Evolutionary conservation across 441 rosid species (phyloP).

Genomic region (Pelargonium cotyledonis): DNA sequence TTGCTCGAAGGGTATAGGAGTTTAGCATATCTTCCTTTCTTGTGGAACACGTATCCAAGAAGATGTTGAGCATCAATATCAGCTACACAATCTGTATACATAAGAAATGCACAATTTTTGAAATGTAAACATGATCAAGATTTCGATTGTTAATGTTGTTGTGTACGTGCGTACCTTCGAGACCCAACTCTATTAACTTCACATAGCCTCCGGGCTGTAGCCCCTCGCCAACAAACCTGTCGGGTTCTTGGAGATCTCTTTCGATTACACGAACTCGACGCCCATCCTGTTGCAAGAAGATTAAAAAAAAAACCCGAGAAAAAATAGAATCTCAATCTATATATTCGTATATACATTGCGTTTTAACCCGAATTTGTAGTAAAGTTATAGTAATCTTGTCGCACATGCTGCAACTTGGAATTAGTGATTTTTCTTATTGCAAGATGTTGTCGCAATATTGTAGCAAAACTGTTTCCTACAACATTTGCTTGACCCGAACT

Average conservation of each 20-base stretch:
- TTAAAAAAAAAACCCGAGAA: too few species aligned
- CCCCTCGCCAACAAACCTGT: slow-evolving; percentile 1
- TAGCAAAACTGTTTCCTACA: too few species aligned
- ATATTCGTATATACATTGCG: too few species aligned
- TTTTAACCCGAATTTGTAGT: too few species aligned
- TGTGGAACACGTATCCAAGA: slow-evolving; percentile 17
- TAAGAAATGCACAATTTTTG: not conserved
- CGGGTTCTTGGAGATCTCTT: slow-evolving; percentile 8
- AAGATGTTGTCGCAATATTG: too few species aligned
- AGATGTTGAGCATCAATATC: slow-evolving; percentile 13
- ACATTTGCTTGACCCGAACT: too few species aligned
- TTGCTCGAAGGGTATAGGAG: slow-evolving; percentile 14
- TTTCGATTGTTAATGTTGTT: not conserved
- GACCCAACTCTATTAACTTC: slow-evolving; percentile 5
- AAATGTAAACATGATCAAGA: not conserved
- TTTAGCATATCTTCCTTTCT: slow-evolving; percentile 10
- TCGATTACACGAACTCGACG: slow-evolving; percentile 11
- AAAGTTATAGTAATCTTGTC: too few species aligned
- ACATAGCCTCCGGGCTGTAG: slow-evolving; percentile 10
- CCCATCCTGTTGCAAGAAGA: not conserved
- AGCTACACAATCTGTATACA: not conserved
- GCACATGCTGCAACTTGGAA: too few species aligned
- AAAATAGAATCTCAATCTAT: too few species aligned
- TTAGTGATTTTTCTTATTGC: too few species aligned
- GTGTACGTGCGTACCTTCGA: not conserved